Evolutionary conservation across 306 rosid species (phyloP).

Genomic region (Acacia crassicarpa): DNA sequence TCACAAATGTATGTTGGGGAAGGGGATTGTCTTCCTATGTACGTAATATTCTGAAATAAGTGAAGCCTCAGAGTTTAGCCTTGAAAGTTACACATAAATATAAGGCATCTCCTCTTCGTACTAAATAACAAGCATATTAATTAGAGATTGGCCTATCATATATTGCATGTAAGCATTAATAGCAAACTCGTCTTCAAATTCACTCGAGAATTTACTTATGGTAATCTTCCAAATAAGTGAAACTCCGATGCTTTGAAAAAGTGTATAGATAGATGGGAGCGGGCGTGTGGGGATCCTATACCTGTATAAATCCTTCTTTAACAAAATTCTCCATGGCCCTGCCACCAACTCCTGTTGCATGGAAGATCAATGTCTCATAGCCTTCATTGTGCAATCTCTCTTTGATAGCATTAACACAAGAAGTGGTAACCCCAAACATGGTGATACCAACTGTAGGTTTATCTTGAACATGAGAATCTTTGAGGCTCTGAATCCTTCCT

Average conservation of each 20-base stretch:
- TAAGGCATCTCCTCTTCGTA: conserved; percentile 2
- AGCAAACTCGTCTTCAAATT: neutral
- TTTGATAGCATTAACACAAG: conserved; percentile 66
- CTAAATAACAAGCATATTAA: conserved; percentile 2
- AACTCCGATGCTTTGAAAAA: conserved; percentile 15
- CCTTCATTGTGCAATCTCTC: conserved; percentile 77
- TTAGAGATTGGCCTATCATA: neutral
- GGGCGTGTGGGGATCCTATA: conserved; percentile 4
- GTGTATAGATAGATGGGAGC: neutral
- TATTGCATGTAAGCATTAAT: neutral
- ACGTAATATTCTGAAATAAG: neutral
- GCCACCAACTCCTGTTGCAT: conserved; percentile 96
- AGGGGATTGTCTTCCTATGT: conserved; percentile 8
- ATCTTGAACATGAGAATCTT: conserved; percentile 36
- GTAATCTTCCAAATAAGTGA: conserved; percentile 19
- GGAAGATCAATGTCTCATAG: conserved; percentile 81
- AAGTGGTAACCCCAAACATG: conserved; percentile 93
- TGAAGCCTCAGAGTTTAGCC: neutral
- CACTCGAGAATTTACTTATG: neutral
- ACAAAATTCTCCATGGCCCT: conserved; percentile 94
- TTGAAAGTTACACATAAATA: neutral
- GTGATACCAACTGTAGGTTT: conserved; percentile 77
- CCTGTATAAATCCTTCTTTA: conserved; percentile 86
- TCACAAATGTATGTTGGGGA: neutral
- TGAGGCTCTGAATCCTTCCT: conserved; percentile 54